Evolutionary conservation across 306 rosid genomes (phyloP).

Genomic region (Pterocarpus macrocarpus): DNA sequence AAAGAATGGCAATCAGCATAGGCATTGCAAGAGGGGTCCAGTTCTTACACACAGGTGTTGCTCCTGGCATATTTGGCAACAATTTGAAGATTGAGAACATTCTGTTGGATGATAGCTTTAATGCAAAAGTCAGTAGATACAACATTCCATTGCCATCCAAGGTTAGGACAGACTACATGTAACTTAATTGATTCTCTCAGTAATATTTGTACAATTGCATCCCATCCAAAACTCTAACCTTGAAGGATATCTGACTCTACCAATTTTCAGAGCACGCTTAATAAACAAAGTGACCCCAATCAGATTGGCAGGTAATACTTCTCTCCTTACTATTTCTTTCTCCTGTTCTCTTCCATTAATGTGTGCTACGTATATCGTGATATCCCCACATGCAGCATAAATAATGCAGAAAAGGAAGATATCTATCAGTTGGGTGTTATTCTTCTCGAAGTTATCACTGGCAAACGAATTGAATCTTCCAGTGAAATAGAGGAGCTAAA

Average conservation of each 20-base stretch:
- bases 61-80: conserved; percentile 79
- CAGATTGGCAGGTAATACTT: conserved; percentile 49
- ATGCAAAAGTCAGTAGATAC: conserved; percentile 80
- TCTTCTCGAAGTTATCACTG: conserved; percentile 84
- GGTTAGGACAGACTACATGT: conserved; percentile 52
- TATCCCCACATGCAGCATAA: conserved; percentile 49
- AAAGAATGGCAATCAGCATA: conserved; percentile 92
- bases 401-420: conserved; percentile 81
- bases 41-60: conserved; percentile 83
- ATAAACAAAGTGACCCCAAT: conserved; percentile 43
- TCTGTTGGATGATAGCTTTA: conserved; percentile 83
- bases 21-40: conserved; percentile 92
- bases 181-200: conserved; percentile 13
- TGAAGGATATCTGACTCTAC: background rate
- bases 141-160: conserved; percentile 67
- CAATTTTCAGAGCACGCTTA: conserved; percentile 45
- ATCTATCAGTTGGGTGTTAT: conserved; percentile 83
- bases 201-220: conserved; percentile 17
- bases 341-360: conserved; percentile 28
- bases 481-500: conserved; percentile 71
- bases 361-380: conserved; percentile 7
- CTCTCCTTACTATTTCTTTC: conserved; percentile 7
- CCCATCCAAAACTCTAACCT: conserved; percentile 18
- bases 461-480: conserved; percentile 60
- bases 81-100: conserved; percentile 70